Evolutionary conservation across 2,329 filamentous ascomycete species (phyloP).

Genomic region (Gliomastix tumulicola): DNA sequence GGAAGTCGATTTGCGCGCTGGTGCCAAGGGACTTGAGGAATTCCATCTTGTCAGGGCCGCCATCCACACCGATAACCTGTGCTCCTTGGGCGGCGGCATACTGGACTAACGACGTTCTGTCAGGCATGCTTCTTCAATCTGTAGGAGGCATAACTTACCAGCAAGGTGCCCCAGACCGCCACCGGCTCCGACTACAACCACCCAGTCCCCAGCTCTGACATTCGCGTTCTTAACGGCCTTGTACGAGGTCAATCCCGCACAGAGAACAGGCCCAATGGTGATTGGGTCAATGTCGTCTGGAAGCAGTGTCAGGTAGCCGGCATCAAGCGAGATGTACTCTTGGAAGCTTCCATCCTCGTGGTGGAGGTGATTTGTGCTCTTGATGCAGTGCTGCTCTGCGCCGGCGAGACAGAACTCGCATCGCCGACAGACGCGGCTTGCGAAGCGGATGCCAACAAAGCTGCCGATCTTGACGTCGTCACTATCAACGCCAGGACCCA

Average conservation of each 20-base stretch:
- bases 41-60: no score
- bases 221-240: constrained; percentile 67
- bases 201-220: constrained; percentile 57
- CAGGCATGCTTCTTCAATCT: no score
- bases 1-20: no score
- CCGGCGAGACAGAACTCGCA: constrained; percentile 18
- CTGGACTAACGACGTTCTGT: no score
- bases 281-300: constrained; percentile 24
- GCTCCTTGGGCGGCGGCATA: neutral
- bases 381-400: constrained; percentile 1
- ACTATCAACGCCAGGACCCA: constrained; percentile 51
- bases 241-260: constrained; percentile 59
- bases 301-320: constrained; percentile 34
- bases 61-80: neutral
- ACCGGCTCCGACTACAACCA: constrained; percentile 61
- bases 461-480: constrained; percentile 55
- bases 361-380: constrained; percentile 12
- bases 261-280: constrained; percentile 54
- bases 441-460: constrained; percentile 65
- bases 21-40: no score
- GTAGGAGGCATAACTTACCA: no score
- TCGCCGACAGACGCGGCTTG: constrained; percentile 47
- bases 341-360: constrained; percentile 17
- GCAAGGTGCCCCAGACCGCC: constrained; percentile 6
- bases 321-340: constrained; percentile 9